These are phyloP conservation scores for Lactarius sanguifluus DNA, from an alignment of 768 basidiomycete species.

Conservation along the genomic window DNA sequence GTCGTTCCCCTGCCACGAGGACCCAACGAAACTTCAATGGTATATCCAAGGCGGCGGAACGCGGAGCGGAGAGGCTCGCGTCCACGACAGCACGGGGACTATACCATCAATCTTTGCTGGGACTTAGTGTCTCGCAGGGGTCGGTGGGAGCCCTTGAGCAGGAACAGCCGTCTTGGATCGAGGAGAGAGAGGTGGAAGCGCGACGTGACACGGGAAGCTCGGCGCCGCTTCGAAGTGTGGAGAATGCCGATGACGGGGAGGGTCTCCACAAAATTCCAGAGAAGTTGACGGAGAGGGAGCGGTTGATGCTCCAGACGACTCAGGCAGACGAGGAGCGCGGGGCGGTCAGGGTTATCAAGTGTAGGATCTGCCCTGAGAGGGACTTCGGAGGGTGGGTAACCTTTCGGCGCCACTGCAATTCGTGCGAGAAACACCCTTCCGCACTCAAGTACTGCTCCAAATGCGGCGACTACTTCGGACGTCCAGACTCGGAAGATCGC, in stretches of 20 bases:
- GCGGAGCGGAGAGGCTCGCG: neutral
- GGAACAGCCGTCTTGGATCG: no score
- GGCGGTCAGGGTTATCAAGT: neutral
- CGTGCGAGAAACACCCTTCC: neutral
- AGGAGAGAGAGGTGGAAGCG: neutral
- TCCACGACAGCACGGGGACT: neutral
- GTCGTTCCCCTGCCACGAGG: neutral
- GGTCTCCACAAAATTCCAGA: neutral
- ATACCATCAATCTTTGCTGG: neutral
- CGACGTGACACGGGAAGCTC: neutral
- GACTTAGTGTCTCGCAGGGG: neutral
- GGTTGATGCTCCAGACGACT: neutral
- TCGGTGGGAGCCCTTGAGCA: no score
- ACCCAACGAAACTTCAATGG: neutral
- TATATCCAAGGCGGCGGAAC: neutral
- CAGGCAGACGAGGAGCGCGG: neutral
- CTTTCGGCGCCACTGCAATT: neutral
- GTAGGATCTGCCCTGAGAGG: neutral
- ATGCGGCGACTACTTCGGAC: neutral
- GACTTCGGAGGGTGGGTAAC: neutral
- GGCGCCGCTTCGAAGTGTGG: neutral
- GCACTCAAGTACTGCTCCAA: neutral
- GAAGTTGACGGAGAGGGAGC: neutral
- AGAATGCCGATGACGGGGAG: neutral
- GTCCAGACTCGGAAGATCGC: neutral